phyloP scores from a whole-genome alignment of 768 basidiomycete species.

The Boletales sp. region DNA sequence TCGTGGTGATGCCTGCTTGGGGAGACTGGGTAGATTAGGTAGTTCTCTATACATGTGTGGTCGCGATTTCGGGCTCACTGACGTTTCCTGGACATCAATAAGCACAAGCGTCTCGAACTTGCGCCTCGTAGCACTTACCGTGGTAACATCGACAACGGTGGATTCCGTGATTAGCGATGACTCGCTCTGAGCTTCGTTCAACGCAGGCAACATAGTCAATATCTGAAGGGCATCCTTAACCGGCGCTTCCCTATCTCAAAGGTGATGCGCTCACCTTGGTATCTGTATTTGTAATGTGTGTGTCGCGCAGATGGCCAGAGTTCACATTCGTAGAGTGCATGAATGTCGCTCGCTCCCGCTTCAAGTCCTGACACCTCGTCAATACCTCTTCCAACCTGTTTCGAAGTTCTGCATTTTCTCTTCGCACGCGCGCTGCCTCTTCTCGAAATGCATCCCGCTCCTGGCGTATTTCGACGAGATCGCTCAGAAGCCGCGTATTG shows the following conservation, averaged over 20 bases:
- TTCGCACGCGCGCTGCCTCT: conserved; percentile 20
- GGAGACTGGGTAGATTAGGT: conserved; percentile 8
- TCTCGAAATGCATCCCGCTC: conserved; percentile 24
- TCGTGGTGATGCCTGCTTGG: conserved; percentile 3
- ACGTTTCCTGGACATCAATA: conserved; percentile 10
- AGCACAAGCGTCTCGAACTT: neutral
- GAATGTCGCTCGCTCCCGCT: conserved; percentile 16
- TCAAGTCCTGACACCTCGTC: conserved; percentile 20
- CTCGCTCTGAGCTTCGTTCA: conserved; percentile 4
- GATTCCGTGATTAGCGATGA: neutral
- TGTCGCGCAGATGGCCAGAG: neutral
- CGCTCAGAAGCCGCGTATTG: conserved; percentile 18
- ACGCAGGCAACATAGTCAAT: neutral
- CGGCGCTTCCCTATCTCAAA: neutral
- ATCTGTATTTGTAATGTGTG: neutral
- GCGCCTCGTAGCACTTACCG: neutral
- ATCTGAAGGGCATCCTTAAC: conserved; percentile 1
- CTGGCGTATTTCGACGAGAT: conserved; percentile 25
- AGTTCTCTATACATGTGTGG: conserved; percentile 9
- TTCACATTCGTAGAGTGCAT: conserved; percentile 6
- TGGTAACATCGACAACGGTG: neutral
- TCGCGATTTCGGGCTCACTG: neutral
- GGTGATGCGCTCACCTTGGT: conserved; percentile 3
- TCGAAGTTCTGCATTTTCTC: conserved; percentile 19
- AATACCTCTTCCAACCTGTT: conserved; percentile 16